phyloP scores from a whole-genome alignment of 805 yeast genomes.

The Maudiozyma serrabonitensis region DNA sequence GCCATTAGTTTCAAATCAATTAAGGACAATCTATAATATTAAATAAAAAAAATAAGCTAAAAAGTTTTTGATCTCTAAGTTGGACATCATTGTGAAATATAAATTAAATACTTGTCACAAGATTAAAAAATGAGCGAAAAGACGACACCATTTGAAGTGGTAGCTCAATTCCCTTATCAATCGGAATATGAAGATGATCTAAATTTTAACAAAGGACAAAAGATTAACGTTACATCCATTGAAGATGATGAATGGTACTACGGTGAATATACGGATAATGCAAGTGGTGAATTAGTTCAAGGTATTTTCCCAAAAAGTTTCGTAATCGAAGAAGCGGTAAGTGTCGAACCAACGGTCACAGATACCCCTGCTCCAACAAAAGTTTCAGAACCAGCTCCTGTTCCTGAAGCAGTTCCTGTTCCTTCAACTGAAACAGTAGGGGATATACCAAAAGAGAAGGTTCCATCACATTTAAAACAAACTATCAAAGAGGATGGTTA shows the following conservation, averaged over 20 bases:
- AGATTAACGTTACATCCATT: slow-evolving; percentile 62
- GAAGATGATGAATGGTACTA: slow-evolving; percentile 91
- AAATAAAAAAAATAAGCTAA: too few species aligned
- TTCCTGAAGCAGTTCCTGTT: neutral
- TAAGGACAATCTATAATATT: too few species aligned
- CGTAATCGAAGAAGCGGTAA: slow-evolving; percentile 32
- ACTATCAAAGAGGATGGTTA: slow-evolving; percentile 7
- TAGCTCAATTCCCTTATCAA: slow-evolving; percentile 56
- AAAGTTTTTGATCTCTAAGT: too few species aligned
- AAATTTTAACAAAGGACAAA: slow-evolving; percentile 55
- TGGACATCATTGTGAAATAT: neutral
- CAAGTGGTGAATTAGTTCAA: slow-evolving; percentile 35
- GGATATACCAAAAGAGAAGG: neutral
- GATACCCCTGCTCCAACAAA: neutral
- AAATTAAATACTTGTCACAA: neutral
- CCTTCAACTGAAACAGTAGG: neutral
- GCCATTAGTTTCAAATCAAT: neutral
- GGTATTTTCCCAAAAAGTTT: slow-evolving; percentile 89
- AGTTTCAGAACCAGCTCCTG: neutral
- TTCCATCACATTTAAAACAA: slow-evolving; percentile 4
- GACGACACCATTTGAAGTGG: slow-evolving; percentile 52
- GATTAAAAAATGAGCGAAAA: slow-evolving; percentile 17
- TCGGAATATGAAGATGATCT: slow-evolving; percentile 80
- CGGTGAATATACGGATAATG: slow-evolving; percentile 46
- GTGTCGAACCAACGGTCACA: neutral